phyloP scores from a whole-genome alignment of 1,139 yeast species.

The Candida neerlandica region DNA sequence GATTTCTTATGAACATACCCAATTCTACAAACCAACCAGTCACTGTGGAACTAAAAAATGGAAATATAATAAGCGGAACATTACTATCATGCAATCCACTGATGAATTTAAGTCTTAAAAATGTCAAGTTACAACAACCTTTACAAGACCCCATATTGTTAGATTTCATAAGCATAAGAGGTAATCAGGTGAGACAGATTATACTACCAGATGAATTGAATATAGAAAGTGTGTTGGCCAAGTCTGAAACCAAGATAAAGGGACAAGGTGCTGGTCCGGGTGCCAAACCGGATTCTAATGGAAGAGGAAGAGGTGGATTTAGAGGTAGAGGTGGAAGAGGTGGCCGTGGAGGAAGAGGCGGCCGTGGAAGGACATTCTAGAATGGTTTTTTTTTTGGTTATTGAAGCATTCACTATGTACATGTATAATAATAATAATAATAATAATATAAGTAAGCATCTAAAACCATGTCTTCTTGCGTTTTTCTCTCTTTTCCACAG shows the following conservation, averaged over 20 bases:
- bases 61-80: slow-evolving; percentile 51
- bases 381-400: too few relatives aligned
- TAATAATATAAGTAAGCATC: neutral
- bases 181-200: slow-evolving; percentile 85
- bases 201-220: slow-evolving; percentile 88
- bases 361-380: slow-evolving; percentile 11
- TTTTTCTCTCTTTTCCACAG: slow-evolving; percentile 54
- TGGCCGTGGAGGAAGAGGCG: slow-evolving; percentile 9
- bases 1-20: slow-evolving; percentile 81
- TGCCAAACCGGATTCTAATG: slow-evolving; percentile 20
- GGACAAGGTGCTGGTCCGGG: slow-evolving; percentile 49
- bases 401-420: slow-evolving; percentile 11
- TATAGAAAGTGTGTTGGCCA: slow-evolving; percentile 68
- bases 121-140: slow-evolving; percentile 74
- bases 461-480: slow-evolving; percentile 32
- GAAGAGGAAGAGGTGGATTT: slow-evolving; percentile 22
- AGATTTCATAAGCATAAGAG: slow-evolving; percentile 84
- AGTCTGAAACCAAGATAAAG: slow-evolving; percentile 38
- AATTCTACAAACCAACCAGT: slow-evolving; percentile 75
- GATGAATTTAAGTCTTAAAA: slow-evolving; percentile 87
- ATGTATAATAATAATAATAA: neutral
- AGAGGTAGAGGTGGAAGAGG: slow-evolving; percentile 22
- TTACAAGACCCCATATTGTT: slow-evolving; percentile 73
- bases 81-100: slow-evolving; percentile 83
- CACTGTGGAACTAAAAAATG: slow-evolving; percentile 91